phyloP scores from a whole-genome alignment of 768 basidiomycete species.

The Boletus pseudopeckii region DNA sequence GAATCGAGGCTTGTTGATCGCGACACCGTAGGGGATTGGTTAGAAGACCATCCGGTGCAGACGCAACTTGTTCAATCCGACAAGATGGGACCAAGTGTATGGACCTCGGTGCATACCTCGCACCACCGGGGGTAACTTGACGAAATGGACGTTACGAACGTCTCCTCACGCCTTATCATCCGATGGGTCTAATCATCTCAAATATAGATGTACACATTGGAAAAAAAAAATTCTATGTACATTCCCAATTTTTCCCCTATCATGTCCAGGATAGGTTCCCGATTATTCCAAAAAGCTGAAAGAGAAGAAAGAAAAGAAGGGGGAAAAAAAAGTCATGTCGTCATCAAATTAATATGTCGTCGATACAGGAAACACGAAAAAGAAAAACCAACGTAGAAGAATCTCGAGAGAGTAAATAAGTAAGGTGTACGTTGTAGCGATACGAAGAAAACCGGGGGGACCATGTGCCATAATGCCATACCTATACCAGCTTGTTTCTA shows the following conservation, averaged over 20 bases:
- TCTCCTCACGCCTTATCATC: too few species aligned
- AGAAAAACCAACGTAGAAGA: background rate
- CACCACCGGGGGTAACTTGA: too few species aligned
- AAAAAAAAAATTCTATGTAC: background rate
- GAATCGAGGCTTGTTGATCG: background rate
- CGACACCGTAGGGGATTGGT: too few species aligned
- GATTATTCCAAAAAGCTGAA: background rate
- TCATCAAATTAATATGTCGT: slow-evolving; percentile 7
- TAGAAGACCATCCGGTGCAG: background rate
- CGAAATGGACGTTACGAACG: too few species aligned
- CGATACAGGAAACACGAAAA: background rate
- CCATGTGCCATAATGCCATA: background rate
- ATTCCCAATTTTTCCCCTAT: background rate
- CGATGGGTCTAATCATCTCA: too few species aligned
- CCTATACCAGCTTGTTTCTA: slow-evolving; percentile 1
- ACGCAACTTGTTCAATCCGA: too few species aligned
- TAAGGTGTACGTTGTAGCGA: background rate
- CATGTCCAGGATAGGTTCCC: background rate
- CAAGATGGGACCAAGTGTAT: too few species aligned
- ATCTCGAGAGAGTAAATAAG: slow-evolving; percentile 2
- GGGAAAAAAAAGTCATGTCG: background rate
- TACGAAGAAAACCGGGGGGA: background rate
- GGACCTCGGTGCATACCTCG: too few species aligned
- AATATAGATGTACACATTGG: background rate
- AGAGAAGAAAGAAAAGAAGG: background rate